A percentile compares a stretch with the other conserved stretches of the same genome.
phyloP scores from a whole-genome alignment of 345 rosid species.

The Rubroshorea leprosula region DNA sequence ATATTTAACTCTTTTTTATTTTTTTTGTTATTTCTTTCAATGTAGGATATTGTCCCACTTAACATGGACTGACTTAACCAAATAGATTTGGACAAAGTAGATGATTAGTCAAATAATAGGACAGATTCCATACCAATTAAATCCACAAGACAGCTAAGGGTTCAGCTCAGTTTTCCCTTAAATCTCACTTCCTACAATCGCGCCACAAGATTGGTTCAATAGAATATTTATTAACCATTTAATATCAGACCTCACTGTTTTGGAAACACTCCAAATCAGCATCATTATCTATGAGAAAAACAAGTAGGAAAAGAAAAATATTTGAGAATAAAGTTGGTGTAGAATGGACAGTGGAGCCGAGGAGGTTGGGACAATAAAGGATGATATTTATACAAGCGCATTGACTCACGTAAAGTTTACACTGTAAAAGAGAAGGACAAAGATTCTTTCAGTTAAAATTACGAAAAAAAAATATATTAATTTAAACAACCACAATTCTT shows the following conservation, averaged over 20 bases:
- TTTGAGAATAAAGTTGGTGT: neutral
- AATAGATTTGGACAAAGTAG: constrained; percentile 20
- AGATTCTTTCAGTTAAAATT: too few relatives aligned
- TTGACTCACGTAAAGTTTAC: neutral
- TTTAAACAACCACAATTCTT: too few relatives aligned
- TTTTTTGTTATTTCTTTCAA: too few relatives aligned
- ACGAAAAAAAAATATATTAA: too few relatives aligned
- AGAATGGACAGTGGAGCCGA: constrained; percentile 1
- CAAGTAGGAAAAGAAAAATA: too few relatives aligned
- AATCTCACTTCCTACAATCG: constrained; percentile 16
- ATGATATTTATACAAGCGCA: neutral
- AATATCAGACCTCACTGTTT: neutral
- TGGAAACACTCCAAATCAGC: neutral
- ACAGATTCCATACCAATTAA: constrained; percentile 4
- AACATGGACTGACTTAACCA: constrained; percentile 18
- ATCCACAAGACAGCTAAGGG: constrained; percentile 18
- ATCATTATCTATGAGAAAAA: neutral
- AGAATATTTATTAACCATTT: neutral
- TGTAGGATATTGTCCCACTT: too few relatives aligned
- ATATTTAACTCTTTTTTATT: too few relatives aligned
- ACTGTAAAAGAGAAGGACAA: too few relatives aligned
- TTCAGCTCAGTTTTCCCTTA: constrained; percentile 1
- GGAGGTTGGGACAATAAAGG: neutral
- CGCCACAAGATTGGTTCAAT: constrained; percentile 15
- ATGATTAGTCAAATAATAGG: constrained; percentile 15